Evolutionary conservation across 192 early-diverging fungal genomes (phyloP), one percentile per base, ranked within the genome.

Genomic region (Umbelopsis ramanniana): DNA sequence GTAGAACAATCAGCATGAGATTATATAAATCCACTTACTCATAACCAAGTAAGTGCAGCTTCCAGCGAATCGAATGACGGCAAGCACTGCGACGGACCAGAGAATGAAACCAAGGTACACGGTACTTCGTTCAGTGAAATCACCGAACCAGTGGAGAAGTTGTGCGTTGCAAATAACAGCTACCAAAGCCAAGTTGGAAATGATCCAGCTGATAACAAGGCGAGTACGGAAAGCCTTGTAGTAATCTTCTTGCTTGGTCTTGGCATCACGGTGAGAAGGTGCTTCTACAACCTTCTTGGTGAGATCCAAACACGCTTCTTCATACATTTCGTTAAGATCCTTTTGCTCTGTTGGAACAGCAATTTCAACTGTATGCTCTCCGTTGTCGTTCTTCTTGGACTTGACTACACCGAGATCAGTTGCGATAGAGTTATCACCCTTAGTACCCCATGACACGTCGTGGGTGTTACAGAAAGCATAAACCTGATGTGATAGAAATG

Each of bases 391-490:
- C 54, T 92, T 89, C 47, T 83, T 81, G 43, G 86, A 79, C 72
- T 92, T 96, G 67, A 92, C 96, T 19, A 87, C 85, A 50, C 93
- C 95, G 15, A 96, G 88, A 71, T 93, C 93, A 54, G 84, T 87
- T 45, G 84, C 81, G 15, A 85, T 74, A 48, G 73, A 81, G 50
- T 88, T 95, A 77, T 95, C 94, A 76, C 96, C 94, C 81, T 97
- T 97, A 45, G 96, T 97, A 66, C 96, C 97, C 97, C 96, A 98
- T 53, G 74, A 77, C 21, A 84, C 82, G 69, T 84, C 82, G 50
- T 86, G 85, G 6, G 85, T 83, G 67, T 86, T 86, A 70, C 82
- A 84, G 77, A 86, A 86, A 19, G 85, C 82, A 46, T 86, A 76
- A 9, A 80, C 48, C 48, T 50, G 19, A 15, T 6, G 22, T 1